phyloP scores from a whole-genome alignment of 306 rosid species.

The Vigna mungo region DNA sequence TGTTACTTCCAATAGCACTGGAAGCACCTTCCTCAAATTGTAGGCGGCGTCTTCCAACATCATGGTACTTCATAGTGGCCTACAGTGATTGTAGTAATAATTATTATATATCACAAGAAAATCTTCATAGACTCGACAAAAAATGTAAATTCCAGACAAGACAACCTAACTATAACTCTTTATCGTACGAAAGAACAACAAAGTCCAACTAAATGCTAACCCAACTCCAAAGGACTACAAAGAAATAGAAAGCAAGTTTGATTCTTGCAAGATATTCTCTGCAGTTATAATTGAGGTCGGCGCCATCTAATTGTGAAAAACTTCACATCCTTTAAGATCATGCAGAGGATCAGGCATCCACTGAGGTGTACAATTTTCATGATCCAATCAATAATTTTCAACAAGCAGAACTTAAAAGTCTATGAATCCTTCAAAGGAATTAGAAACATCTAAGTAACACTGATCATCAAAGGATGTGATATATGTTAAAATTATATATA shows the following conservation, averaged over 20 bases:
- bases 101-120: slow-evolving; percentile 37
- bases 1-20: slow-evolving; percentile 37
- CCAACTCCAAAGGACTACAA: neutral
- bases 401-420: slow-evolving; percentile 48
- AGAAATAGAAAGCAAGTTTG: slow-evolving; percentile 22
- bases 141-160: slow-evolving; percentile 14
- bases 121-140: neutral
- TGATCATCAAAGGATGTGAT: neutral
- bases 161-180: slow-evolving; percentile 15
- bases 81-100: slow-evolving; percentile 44
- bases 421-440: neutral
- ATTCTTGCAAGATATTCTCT: slow-evolving; percentile 42
- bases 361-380: slow-evolving; percentile 39
- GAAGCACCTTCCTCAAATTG: slow-evolving; percentile 60
- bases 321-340: slow-evolving; percentile 29
- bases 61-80: slow-evolving; percentile 55
- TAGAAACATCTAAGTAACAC: neutral
- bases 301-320: slow-evolving; percentile 36
- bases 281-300: slow-evolving; percentile 45
- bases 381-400: slow-evolving; percentile 44
- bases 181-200: slow-evolving; percentile 5
- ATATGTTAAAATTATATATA: neutral
- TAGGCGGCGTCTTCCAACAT: slow-evolving; percentile 64
- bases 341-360: slow-evolving; percentile 46
- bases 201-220: slow-evolving; percentile 19